Evolutionary conservation across 1,284 basidiomycete genomes (phyloP), one percentile per base, ranked within the genome.

Genomic region (Anthracocystis panici-leucophaei): DNA sequence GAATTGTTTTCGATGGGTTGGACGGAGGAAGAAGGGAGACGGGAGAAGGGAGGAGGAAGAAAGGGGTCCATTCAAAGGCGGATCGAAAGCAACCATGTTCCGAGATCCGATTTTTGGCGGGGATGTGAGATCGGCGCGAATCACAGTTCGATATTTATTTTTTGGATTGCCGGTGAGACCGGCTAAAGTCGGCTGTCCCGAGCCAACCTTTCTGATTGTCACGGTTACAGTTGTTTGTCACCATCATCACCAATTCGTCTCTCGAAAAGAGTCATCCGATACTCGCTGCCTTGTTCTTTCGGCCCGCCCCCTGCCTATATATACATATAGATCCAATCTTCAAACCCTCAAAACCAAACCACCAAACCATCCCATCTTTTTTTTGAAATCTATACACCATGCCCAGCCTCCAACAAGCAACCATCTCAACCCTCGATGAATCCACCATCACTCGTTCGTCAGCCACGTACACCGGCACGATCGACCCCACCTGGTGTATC

Each of bases 401-500:
- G 71, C 71, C 71, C 3, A 54, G 65, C 11, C 52, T 75, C 0
- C 63, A 65, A 60, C 31, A 35, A 1, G 65, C 72, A 5, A 27
- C 51, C 0, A 44, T 65, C 35, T 66, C 66, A 0, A 42, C 25
- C 0, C 56, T 75, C 12, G 56, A 63, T 53, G 65, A 64, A 20
- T 42, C 55, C 21, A 58, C 16, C 42, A 57, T 75, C 55, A 63
- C 59, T 2, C 18, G 46, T n/a, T 52, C 63, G 4, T 57, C 35
- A 2, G 60, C 60, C 18, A 59, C 45, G 0, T 75, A 70, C 31
- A 38, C 5, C 23, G 73, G 67, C 12, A 23, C 7, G 6, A 64
- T 75, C 58, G 73, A 76, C 29, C 52, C 60, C 0, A 67, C 61
- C 0, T 77, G 75, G 75, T 77, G 75, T 40, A 77, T 77, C 53